phyloP scores from a whole-genome alignment of 495 filamentous ascomycete genomes.

The Sporormia fimetaria region DNA sequence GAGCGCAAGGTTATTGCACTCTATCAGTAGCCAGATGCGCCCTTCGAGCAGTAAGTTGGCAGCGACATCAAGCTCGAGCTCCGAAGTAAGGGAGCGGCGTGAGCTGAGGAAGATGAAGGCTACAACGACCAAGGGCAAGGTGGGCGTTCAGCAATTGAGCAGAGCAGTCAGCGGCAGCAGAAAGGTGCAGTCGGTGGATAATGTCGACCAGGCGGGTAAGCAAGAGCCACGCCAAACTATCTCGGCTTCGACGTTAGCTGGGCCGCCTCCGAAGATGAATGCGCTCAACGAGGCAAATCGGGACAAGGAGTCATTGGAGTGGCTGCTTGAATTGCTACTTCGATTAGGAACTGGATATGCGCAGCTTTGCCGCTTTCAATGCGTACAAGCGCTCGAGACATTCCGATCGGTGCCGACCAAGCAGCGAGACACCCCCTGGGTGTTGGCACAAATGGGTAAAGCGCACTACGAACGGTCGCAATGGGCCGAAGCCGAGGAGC shows the following conservation, averaged over 20 bases:
- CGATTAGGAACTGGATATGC: slow-evolving; percentile 73
- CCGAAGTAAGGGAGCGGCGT: slow-evolving; percentile 46
- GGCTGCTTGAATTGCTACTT: slow-evolving; percentile 68
- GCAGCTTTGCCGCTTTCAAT: slow-evolving; percentile 64
- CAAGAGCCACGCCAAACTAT: slow-evolving; percentile 38
- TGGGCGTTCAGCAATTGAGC: slow-evolving; percentile 52
- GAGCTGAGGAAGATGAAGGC: slow-evolving; percentile 71
- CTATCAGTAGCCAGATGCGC: slow-evolving; percentile 38
- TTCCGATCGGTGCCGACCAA: slow-evolving; percentile 56
- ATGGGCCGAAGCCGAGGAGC: slow-evolving; percentile 75
- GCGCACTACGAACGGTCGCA: slow-evolving; percentile 79
- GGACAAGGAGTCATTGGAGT: slow-evolving; percentile 62
- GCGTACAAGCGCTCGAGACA: slow-evolving; percentile 58
- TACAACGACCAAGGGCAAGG: slow-evolving; percentile 46
- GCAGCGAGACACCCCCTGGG: slow-evolving; percentile 93
- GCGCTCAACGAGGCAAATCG: slow-evolving; percentile 13
- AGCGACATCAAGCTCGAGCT: slow-evolving; percentile 35
- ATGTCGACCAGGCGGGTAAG: slow-evolving; percentile 50
- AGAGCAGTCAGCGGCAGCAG: slow-evolving; percentile 81
- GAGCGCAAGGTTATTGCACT: slow-evolving; percentile 68
- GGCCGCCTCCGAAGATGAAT: slow-evolving; percentile 17
- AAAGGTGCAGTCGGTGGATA: slow-evolving; percentile 51
- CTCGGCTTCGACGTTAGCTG: slow-evolving; percentile 2
- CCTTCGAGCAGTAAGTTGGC: slow-evolving; percentile 49
- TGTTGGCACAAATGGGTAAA: slow-evolving; percentile 76